Base-by-base conservation (phyloP, 2,329 filamentous ascomycete genomes). In the Paracoccidioides brasiliensis region DNA sequence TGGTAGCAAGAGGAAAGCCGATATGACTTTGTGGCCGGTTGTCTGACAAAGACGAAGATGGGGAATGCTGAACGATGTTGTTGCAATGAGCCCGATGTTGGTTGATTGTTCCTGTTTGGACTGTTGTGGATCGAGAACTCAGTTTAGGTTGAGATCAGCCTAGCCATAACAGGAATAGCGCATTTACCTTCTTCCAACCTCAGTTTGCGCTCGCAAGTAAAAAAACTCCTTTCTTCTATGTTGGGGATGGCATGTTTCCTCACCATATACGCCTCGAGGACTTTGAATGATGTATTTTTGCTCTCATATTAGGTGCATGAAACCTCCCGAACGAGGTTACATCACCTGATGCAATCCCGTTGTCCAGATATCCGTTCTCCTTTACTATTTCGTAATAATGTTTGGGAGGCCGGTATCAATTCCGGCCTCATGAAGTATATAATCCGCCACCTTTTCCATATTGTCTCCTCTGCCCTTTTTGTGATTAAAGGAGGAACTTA, bases 351-450 rank as follows among this genome's bases (percentile, higher is more conserved):
- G 42, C 22, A 12, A 46, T 12, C 52, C 14, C 32, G 32, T 38
- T 53, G 41, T 32, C 37, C 32, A 53, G 43, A 38, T 53, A 30
- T 40, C 32, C 52, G 30, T 37, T 42, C 37, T 42, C 14, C 50
- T 44, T 57, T 62, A 60, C 63, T 64, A 56, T 70, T 69, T 66
- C 64, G 69, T 70, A 70, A 69, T 71, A 63, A 61, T 61, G 63
- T 59, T 61, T 60, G 61, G 14, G 69, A 72, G 71, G 71, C 71
- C 71, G 71, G 71, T 69, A 73, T 72, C 69, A 64, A 70, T 72
- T 69, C 71, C 71, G 71, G 70, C 71, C 71, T 72, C 70, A 51
- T 62, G 59, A 60, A 60, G 64, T 72, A 64, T 72, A 73, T 73
- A 73, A 73, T 66, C 69, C 35, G 55, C 42, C 50, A 53, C 28